Conservation (phyloP, 768 basidiomycete genomes). For the Artomyces pyxidatus region DNA sequence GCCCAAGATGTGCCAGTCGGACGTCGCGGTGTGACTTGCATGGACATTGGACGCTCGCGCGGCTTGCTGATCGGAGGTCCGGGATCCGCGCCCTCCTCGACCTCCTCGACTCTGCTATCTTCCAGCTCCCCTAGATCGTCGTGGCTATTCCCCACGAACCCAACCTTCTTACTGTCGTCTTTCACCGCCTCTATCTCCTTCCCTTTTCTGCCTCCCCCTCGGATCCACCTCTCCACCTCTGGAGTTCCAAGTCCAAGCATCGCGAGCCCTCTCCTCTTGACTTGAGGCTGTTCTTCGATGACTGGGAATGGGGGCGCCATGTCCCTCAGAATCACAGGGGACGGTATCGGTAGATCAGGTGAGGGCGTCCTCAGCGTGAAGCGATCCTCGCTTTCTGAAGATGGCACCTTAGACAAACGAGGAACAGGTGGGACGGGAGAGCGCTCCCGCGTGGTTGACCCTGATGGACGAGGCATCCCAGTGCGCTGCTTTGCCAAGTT, state of each 20-base stretch:
- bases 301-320: conserved; percentile 25
- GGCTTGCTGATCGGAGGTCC: conserved; percentile 27
- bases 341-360: conserved; percentile 11
- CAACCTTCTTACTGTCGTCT: conserved; percentile 24
- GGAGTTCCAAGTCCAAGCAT: conserved; percentile 43
- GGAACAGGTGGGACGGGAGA: conserved; percentile 8
- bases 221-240: conserved; percentile 46
- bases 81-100: conserved; percentile 40
- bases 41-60: conserved; percentile 21
- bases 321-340: conserved; percentile 13
- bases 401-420: conserved; percentile 1
- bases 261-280: conserved; percentile 7
- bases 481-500: too few relatives aligned
- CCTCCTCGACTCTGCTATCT: conserved; percentile 26
- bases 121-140: conserved; percentile 18
- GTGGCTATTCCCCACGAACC: conserved; percentile 31
- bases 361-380: conserved; percentile 8
- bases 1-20: conserved; percentile 16
- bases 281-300: conserved; percentile 18
- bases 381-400: background rate
- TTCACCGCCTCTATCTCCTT: conserved; percentile 19
- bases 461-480: background rate
- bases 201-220: conserved; percentile 30
- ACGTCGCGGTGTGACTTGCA: conserved; percentile 51
- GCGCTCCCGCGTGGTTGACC: background rate